A percentile compares a stretch with the other conserved stretches of the same genome.
phyloP scores from a whole-genome alignment of 371 early-diverging fungal species.

The Zychaea mexicana region DNA sequence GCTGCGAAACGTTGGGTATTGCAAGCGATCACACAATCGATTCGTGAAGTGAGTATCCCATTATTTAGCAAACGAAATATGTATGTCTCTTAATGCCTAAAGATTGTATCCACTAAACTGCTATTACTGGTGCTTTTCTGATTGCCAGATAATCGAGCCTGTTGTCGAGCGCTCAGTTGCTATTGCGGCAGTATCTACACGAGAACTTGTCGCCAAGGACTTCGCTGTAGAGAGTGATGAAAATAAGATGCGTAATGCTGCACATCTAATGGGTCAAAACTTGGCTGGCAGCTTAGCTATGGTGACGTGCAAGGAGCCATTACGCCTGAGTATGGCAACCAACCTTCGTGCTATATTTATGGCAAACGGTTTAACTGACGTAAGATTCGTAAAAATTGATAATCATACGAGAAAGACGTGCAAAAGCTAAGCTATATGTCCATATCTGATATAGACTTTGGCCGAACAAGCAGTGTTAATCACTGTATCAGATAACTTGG shows the following conservation, averaged over 20 bases:
- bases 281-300: conserved; percentile 82
- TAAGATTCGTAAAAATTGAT: conserved; percentile 24
- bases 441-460: conserved; percentile 38
- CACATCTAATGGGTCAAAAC: conserved; percentile 91
- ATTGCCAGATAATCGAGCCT: conserved; percentile 73
- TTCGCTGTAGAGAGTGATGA: conserved; percentile 94
- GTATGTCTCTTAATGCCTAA: too few relatives aligned
- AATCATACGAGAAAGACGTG: neutral
- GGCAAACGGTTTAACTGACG: conserved; percentile 83
- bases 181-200: conserved; percentile 89
- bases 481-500: conserved; percentile 88
- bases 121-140: too few relatives aligned
- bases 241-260: conserved; percentile 88
- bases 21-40: conserved; percentile 88
- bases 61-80: neutral
- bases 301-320: conserved; percentile 92
- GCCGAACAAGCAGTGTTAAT: conserved; percentile 82
- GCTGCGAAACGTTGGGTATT: conserved; percentile 82
- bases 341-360: conserved; percentile 77
- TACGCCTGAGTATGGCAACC: conserved; percentile 83
- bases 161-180: conserved; percentile 92
- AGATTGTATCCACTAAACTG: too few relatives aligned
- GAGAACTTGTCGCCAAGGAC: conserved; percentile 91
- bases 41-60: conserved; percentile 66
- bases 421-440: too few relatives aligned